Conservation (phyloP, 352 stramenopile genomes). For the Phytophthora melonis region DNA sequence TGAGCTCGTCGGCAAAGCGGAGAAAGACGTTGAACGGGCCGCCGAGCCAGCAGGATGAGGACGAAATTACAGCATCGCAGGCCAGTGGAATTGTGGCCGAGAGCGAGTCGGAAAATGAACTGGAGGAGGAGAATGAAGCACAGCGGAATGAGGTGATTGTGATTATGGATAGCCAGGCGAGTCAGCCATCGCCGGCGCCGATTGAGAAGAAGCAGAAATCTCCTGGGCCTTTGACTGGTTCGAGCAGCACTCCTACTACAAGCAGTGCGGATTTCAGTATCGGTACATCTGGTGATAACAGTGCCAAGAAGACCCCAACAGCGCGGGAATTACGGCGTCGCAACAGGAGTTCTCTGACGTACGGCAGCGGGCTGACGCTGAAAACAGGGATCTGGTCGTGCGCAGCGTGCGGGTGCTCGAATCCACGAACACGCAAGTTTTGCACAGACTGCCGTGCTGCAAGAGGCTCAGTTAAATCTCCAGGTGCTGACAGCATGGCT, state of each 20-base stretch:
- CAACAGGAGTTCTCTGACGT: constrained; percentile 33
- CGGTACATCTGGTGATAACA: constrained; percentile 15
- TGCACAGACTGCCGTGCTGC: constrained; percentile 58
- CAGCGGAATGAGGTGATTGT: constrained; percentile 22
- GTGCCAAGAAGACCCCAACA: constrained; percentile 23
- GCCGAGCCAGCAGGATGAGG: constrained; percentile 35
- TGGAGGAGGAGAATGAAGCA: constrained; percentile 14
- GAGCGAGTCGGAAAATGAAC: constrained; percentile 46
- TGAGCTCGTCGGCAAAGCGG: constrained; percentile 42
- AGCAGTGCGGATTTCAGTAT: constrained; percentile 26
- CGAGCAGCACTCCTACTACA: constrained; percentile 12
- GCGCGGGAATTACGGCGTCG: constrained; percentile 39
- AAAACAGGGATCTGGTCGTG: constrained; percentile 66
- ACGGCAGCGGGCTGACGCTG: constrained; percentile 38
- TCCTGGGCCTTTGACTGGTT: constrained; percentile 7
- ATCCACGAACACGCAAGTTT: constrained; percentile 50
- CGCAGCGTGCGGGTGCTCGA: constrained; percentile 59
- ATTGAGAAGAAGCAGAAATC: constrained; percentile 21
- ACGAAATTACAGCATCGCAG: constrained; percentile 39
- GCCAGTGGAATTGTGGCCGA: constrained; percentile 46
- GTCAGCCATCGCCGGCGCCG: constrained; percentile 21
- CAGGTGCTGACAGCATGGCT: constrained; percentile 17
- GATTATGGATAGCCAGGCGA: constrained; percentile 33
- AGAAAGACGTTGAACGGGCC: constrained; percentile 43
- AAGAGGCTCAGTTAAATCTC: constrained; percentile 36